phyloP scores from a whole-genome alignment of 768 basidiomycete genomes.

The Myochromella boudieri region DNA sequence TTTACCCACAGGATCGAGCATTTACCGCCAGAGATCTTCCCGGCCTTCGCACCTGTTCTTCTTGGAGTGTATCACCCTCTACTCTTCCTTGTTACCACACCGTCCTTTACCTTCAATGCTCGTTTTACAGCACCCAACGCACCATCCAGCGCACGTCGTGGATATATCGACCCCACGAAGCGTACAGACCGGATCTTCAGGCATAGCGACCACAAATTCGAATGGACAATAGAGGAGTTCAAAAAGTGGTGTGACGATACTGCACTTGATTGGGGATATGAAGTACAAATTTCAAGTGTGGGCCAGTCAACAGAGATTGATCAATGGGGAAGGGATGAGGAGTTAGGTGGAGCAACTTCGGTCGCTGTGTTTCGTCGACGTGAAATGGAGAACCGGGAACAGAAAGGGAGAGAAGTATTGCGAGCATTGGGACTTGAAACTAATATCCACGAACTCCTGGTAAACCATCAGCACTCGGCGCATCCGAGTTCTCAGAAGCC shows the following conservation, averaged over 20 bases:
- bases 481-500: conserved; percentile 49
- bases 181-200: conserved; percentile 76
- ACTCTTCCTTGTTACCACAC: conserved; percentile 78
- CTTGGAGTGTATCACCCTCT: conserved; percentile 79
- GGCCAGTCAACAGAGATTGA: conserved; percentile 62
- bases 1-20: conserved; percentile 70
- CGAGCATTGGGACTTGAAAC: conserved; percentile 21
- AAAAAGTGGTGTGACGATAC: conserved; percentile 52
- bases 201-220: conserved; percentile 85
- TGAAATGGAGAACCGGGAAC: conserved; percentile 36
- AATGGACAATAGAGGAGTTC: conserved; percentile 84
- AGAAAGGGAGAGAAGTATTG: conserved; percentile 34
- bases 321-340: conserved; percentile 68
- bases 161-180: conserved; percentile 71
- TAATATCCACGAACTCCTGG: conserved; percentile 46
- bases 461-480: conserved; percentile 46
- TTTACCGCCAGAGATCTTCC: conserved; percentile 55
- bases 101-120: conserved; percentile 80
- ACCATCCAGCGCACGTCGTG: conserved; percentile 43
- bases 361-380: conserved; percentile 61
- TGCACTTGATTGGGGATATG: conserved; percentile 73
- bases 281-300: conserved; percentile 56
- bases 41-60: conserved; percentile 65
- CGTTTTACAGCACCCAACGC: conserved; percentile 63
- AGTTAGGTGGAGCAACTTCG: conserved; percentile 65